Percentiles rank a stretch among this genome's conserved stretches.
These are phyloP conservation scores for Wallemia hederae DNA, from an alignment of 1,284 basidiomycete species.

Conservation along the genomic window DNA sequence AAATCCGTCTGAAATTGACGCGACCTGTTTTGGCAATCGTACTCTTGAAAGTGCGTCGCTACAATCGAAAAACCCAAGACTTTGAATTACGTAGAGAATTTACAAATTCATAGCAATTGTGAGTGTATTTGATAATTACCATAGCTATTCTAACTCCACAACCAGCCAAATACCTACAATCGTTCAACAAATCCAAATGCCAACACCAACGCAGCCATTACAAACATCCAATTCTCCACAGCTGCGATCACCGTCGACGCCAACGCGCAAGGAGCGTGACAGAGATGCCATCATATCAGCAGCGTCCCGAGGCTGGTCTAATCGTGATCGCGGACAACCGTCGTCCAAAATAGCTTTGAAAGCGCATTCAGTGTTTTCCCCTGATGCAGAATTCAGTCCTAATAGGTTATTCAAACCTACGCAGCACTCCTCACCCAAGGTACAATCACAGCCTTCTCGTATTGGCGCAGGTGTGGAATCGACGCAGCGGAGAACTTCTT, in stretches of 20 bases:
- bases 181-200: not conserved
- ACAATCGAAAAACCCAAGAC: not conserved
- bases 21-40: not conserved
- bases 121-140: not conserved
- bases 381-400: not conserved
- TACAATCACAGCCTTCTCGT: no score
- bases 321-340: not conserved
- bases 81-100: not conserved
- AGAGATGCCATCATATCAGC: not conserved
- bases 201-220: not conserved
- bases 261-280: not conserved
- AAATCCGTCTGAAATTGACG: not conserved
- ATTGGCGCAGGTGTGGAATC: not conserved
- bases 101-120: not conserved
- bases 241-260: not conserved
- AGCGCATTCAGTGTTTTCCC: not conserved
- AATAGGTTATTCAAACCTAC: not conserved
- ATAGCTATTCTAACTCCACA: no score
- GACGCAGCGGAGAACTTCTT: slow-evolving; percentile 31
- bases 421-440: not conserved
- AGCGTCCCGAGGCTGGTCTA: not conserved
- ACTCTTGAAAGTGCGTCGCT: not conserved
- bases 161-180: no score
- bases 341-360: not conserved
- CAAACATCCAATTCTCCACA: not conserved